Evolutionary conservation across 805 yeast genomes (phyloP).

Genomic region (Zygosaccharomyces rouxii): DNA sequence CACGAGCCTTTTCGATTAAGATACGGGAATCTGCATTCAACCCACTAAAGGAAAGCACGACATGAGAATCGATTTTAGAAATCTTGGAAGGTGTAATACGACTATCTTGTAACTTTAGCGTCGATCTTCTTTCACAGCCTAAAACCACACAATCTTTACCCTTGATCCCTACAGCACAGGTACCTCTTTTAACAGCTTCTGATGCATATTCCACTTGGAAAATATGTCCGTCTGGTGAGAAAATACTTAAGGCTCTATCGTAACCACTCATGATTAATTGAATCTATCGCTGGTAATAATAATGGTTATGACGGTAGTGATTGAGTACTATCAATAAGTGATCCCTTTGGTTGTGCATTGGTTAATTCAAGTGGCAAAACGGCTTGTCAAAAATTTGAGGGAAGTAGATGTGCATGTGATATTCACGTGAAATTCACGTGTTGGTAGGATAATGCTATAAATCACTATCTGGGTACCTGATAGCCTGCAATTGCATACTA

Average conservation of each 20-base stretch:
- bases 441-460: too few species aligned
- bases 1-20: constrained; percentile 89
- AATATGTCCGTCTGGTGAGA: constrained; percentile 99
- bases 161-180: constrained; percentile 96
- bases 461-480: too few species aligned
- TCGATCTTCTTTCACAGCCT: constrained; percentile 95
- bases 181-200: constrained; percentile 97
- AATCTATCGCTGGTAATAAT: background rate
- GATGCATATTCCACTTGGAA: constrained; percentile 98
- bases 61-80: constrained; percentile 85
- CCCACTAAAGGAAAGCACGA: constrained; percentile 92
- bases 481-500: too few species aligned
- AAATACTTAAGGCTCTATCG: constrained; percentile 97
- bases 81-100: constrained; percentile 94
- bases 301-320: too few species aligned
- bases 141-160: constrained; percentile 84
- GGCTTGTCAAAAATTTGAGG: background rate
- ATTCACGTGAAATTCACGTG: background rate
- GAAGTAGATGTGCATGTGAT: background rate
- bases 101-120: constrained; percentile 92
- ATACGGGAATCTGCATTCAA: constrained; percentile 97
- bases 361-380: constrained; percentile 5
- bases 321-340: background rate
- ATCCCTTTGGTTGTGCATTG: background rate
- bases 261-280: constrained; percentile 78